Conservation (phyloP, 805 yeast genomes). For the Debaryomyces castellii region DNA sequence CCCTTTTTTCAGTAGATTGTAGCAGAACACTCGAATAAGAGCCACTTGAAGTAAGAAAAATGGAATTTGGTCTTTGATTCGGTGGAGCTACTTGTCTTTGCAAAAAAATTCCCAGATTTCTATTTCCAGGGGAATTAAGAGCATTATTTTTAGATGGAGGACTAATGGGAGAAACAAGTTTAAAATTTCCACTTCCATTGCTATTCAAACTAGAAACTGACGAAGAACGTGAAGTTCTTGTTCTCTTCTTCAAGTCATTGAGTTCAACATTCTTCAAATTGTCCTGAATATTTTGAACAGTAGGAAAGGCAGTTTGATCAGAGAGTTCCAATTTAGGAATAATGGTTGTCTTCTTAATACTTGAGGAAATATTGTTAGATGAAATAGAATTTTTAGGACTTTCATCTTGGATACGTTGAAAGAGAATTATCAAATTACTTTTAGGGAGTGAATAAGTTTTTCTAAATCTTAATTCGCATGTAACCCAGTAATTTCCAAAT, state of each 20-base stretch:
- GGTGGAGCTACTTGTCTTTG: constrained; percentile 6
- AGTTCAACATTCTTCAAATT: constrained; percentile 17
- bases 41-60: constrained; percentile 19
- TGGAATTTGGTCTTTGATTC: constrained; percentile 22
- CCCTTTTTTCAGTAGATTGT: constrained; percentile 5
- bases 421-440: constrained; percentile 15
- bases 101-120: constrained; percentile 10
- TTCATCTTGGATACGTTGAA: constrained; percentile 4
- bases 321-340: not conserved
- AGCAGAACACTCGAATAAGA: constrained; percentile 9
- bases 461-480: constrained; percentile 42
- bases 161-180: constrained; percentile 15
- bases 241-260: constrained; percentile 7
- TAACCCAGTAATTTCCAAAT: constrained; percentile 43
- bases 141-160: not conserved
- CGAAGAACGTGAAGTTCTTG: constrained; percentile 21
- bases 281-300: constrained; percentile 5
- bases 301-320: not conserved
- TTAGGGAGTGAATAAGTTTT: constrained; percentile 30
- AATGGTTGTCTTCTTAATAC: not conserved
- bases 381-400: not conserved
- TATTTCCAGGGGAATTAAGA: constrained; percentile 8
- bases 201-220: constrained; percentile 25
- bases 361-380: not conserved
- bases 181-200: constrained; percentile 11